Evolutionary conservation across 2,329 filamentous ascomycete species (phyloP).

Genomic region (Colletotrichum filicis): DNA sequence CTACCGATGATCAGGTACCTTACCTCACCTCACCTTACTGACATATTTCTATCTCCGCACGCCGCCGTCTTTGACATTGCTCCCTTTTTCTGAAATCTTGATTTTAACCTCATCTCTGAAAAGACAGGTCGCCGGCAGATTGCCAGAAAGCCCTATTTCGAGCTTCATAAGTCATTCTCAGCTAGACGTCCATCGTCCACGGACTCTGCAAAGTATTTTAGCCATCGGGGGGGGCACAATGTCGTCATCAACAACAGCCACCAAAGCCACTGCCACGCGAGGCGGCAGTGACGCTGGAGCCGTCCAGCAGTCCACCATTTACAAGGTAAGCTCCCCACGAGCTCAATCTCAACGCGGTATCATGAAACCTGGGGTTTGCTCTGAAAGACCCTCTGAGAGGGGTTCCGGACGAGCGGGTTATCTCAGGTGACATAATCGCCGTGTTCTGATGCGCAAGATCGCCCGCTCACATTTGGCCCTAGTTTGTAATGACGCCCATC

Average conservation of each 20-base stretch:
- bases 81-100: not conserved
- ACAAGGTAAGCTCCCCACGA: constrained; percentile 37
- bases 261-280: constrained; percentile 26
- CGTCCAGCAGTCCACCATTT: constrained; percentile 37
- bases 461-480: not conserved
- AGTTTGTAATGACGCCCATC: constrained; percentile 70
- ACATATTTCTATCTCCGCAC: constrained; percentile 19
- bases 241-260: constrained; percentile 36
- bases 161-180: not conserved
- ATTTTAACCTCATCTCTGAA: not conserved
- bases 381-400: not conserved
- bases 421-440: not conserved
- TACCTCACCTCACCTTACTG: constrained; percentile 13
- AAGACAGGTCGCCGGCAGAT: not conserved
- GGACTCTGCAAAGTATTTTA: not conserved
- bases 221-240: constrained; percentile 10
- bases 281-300: constrained; percentile 20
- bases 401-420: not conserved
- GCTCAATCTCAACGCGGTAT: not conserved
- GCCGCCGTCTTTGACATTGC: not conserved
- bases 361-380: not conserved
- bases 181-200: not conserved
- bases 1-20: constrained; percentile 16
- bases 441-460: not conserved
- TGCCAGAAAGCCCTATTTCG: not conserved